These are phyloP conservation scores for Suillus discolor DNA, from an alignment of 768 basidiomycete genomes.

Conservation along the genomic window DNA sequence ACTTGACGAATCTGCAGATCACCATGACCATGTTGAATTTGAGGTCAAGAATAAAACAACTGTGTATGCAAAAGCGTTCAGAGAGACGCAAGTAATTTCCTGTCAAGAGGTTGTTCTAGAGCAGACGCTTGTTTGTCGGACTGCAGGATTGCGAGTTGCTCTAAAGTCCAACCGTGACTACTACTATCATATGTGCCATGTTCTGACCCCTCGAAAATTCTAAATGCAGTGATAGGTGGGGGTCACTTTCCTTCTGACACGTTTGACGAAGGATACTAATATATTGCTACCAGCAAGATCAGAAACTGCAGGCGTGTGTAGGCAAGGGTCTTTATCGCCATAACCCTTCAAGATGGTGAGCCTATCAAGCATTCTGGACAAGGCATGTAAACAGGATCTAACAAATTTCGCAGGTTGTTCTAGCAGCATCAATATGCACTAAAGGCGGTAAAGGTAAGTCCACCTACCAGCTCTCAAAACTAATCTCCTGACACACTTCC, in stretches of 20 bases:
- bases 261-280: not conserved
- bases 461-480: not conserved
- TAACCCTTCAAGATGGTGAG: constrained; percentile 4
- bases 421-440: constrained; percentile 94
- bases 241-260: not conserved
- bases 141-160: not conserved
- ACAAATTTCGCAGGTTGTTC: constrained; percentile 64
- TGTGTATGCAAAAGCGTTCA: not conserved
- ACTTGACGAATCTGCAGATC: not conserved
- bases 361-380: not conserved
- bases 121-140: not conserved
- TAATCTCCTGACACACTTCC: constrained; percentile 6
- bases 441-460: constrained; percentile 87
- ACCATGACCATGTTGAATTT: not conserved
- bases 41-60: not conserved
- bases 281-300: not conserved
- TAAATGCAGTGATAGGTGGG: not conserved
- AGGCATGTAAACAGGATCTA: not conserved
- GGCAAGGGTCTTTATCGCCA: not conserved
- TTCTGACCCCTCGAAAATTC: not conserved
- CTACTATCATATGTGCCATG: no score
- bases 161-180: no score
- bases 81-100: not conserved
- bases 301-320: not conserved
- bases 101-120: not conserved